phyloP scores from a whole-genome alignment of 257 asterid species.

The Ligustrum vulgare region DNA sequence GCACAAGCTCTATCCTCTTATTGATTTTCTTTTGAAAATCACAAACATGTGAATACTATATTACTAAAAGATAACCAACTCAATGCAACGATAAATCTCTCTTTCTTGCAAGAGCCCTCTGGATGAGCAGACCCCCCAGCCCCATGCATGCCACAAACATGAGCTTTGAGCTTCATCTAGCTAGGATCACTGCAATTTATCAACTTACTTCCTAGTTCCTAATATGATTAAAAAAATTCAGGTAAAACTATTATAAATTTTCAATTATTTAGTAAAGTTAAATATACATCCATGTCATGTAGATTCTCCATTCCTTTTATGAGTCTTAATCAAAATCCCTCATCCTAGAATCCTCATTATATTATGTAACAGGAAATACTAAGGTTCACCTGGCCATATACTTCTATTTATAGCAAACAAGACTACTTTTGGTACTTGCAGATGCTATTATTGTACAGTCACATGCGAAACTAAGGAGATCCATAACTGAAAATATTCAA shows the following conservation, averaged over 20 bases:
- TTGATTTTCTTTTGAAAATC: not conserved
- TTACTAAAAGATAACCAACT: not conserved
- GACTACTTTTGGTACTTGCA: not conserved
- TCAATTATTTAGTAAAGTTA: not conserved
- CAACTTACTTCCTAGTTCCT: not conserved
- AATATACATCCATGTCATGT: not conserved
- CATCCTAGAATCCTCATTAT: not conserved
- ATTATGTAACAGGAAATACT: not conserved
- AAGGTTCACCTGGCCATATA: not conserved
- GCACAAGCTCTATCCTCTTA: not conserved
- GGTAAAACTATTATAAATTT: not conserved
- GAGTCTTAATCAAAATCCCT: no score
- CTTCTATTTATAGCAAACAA: not conserved
- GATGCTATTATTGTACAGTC: not conserved
- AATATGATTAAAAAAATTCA: not conserved
- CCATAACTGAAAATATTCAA: not conserved
- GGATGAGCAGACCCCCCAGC: not conserved
- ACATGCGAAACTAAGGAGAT: not conserved
- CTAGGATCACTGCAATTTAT: not conserved
- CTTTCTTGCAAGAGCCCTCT: not conserved
- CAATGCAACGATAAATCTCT: not conserved
- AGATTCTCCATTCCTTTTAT: not conserved
- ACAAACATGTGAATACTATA: not conserved
- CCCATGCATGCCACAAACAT: not conserved
- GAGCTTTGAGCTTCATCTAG: not conserved